A percentile compares a stretch with the other conserved stretches of the same genome.
Conservation (phyloP, 306 rosid species). For the Corylus avellana region DNA sequence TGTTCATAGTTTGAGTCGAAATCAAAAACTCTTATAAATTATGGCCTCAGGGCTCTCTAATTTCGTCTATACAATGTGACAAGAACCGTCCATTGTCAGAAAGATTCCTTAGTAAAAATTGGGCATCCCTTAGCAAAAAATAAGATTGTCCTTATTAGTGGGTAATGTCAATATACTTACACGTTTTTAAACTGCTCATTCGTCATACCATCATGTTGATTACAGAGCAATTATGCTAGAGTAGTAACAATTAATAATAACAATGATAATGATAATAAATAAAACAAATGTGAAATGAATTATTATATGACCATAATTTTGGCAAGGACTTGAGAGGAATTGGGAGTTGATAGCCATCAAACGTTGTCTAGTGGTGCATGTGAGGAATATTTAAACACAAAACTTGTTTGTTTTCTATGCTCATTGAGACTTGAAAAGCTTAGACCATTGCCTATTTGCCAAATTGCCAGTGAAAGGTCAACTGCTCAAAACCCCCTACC, state of each 20-base stretch:
- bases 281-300: not conserved
- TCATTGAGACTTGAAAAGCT: slow-evolving; percentile 5
- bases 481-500: slow-evolving; percentile 7
- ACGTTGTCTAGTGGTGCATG: not conserved
- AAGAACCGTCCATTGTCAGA: not conserved
- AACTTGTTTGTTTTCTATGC: slow-evolving; percentile 8
- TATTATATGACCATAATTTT: not conserved
- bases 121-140: not conserved
- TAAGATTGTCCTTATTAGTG: slow-evolving; percentile 3
- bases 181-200: not conserved
- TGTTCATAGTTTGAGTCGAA: no score
- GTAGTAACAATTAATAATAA: not conserved
- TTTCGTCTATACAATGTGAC: not conserved
- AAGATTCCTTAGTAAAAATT: not conserved
- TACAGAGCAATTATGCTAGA: not conserved
- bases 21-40: no score
- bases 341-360: not conserved
- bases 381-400: slow-evolving; percentile 3
- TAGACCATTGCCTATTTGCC: not conserved
- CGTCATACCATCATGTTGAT: not conserved
- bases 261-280: not conserved
- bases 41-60: no score
- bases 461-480: slow-evolving; percentile 3
- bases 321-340: not conserved
- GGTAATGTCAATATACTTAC: not conserved